These are phyloP conservation scores for Fusarium begoniae DNA, from an alignment of 2,329 filamentous ascomycete species.

Conservation along the genomic window DNA sequence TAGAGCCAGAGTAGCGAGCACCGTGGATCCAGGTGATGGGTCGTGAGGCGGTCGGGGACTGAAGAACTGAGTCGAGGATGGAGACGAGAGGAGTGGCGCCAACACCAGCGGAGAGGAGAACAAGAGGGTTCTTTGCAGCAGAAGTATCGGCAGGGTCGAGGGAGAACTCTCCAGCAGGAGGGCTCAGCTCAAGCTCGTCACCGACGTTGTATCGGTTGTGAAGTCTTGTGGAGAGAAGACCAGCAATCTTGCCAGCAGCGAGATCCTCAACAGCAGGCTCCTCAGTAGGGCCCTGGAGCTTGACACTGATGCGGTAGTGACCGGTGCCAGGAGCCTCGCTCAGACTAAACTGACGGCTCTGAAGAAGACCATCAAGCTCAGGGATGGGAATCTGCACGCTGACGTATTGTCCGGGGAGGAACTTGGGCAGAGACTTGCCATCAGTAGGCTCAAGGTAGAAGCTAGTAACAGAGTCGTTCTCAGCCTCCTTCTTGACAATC, in stretches of 20 bases:
- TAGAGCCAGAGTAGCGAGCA: conserved; percentile 58
- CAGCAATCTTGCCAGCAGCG: conserved; percentile 49
- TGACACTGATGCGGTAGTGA: conserved; percentile 79
- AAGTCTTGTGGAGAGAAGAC: conserved; percentile 63
- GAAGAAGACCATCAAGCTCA: conserved; percentile 65
- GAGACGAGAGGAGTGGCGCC: conserved; percentile 73
- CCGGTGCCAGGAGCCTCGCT: conserved; percentile 66
- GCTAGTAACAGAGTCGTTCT: conserved; percentile 69
- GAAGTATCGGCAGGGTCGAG: conserved; percentile 57
- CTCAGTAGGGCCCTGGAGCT: conserved; percentile 63
- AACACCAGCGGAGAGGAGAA: conserved; percentile 74
- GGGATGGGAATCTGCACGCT: conserved; percentile 71
- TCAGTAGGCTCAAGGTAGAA: conserved; percentile 76
- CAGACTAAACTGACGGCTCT: conserved; percentile 80
- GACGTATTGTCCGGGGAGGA: conserved; percentile 78
- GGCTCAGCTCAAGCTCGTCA: conserved; percentile 63
- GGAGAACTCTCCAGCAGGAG: conserved; percentile 70
- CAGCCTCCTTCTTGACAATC: conserved; percentile 68
- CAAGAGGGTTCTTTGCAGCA: conserved; percentile 62
- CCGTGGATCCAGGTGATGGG: conserved; percentile 72
- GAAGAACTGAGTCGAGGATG: conserved; percentile 67
- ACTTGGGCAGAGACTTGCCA: conserved; percentile 63
- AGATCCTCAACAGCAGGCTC: conserved; percentile 45
- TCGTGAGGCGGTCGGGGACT: conserved; percentile 45
- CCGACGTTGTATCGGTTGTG: conserved; percentile 59